Evolutionary conservation across 1,284 basidiomycete genomes (phyloP), one percentile per base, ranked within the genome.

Genomic region (Boletus sp.): DNA sequence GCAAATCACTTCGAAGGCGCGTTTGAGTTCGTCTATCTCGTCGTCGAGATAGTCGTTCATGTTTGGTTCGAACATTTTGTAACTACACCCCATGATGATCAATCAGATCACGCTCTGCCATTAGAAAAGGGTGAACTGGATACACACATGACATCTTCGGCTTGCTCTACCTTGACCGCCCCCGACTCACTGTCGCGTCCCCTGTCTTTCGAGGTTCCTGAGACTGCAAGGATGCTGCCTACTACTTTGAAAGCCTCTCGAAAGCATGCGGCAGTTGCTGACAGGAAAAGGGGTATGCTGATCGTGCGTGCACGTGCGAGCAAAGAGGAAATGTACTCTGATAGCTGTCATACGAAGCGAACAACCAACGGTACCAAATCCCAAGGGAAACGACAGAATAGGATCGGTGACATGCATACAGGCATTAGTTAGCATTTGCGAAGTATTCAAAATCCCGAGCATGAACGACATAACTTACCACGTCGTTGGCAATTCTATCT

Each of bases 41-140:
- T 96, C 92, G 51, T 92, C 86, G 3, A 99, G 82, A 61, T 99
- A 99, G 59, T 96, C 94, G 62, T 94, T 93, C 87, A 98, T 93
- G 65, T 95, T 89, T 3, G 78, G 72, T 66, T 96, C 94, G 62
- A 96, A 99, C 90, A 97, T 94, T 35, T 77, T 77, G 64, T 90
- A 94, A 9, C 90, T 93, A 41, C 54, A 6, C 2, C 36, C 6
- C 43, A 42, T 29, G 45, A 43, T 48, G 43, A 53, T 19, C 12
- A 35, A 8, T 19, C 12, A 35, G 10, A 35, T 35, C 17, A 35
- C 5, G 6, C 6, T 22, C 6, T 35, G 14, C 5, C 14, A 8
- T 9, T 32, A 25, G 19, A 36, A n/a, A 16, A 12, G 14, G 17
- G 9, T 12, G 7, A 3, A 12, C 19, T 29, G 29, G 36, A 50